Conservation (phyloP, 1,284 basidiomycete species). For the Crucibulum cyathiforme region DNA sequence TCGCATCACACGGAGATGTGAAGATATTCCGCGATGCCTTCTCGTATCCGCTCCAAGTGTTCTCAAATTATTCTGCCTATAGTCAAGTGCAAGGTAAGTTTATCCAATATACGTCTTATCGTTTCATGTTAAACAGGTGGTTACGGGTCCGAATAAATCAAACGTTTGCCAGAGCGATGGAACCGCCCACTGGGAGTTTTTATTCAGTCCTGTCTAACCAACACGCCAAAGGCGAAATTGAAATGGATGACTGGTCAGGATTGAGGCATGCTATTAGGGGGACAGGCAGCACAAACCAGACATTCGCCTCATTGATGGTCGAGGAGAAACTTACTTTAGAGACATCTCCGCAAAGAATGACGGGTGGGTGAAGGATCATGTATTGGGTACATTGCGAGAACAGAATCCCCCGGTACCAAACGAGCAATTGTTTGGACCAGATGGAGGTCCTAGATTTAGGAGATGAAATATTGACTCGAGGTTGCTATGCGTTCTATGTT, state of each 20-base stretch:
- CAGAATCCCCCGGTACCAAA: conserved; percentile 38
- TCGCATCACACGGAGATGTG: conserved; percentile 36
- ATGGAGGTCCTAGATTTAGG: conserved; percentile 41
- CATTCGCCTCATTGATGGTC: conserved; percentile 37
- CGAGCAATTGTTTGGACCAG: conserved; percentile 38
- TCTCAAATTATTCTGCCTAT: conserved; percentile 42
- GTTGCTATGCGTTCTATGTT: not conserved
- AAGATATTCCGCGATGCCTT: conserved; percentile 43
- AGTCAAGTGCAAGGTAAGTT: conserved; percentile 45
- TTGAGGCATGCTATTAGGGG: conserved; percentile 45
- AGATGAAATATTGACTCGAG: not conserved
- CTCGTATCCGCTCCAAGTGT: conserved; percentile 43
- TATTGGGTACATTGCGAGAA: conserved; percentile 42
- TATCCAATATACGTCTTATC: not conserved
- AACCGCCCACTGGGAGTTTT: conserved; percentile 33
- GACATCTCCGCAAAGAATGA: conserved; percentile 44
- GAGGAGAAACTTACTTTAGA: conserved; percentile 41
- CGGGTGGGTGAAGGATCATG: conserved; percentile 40
- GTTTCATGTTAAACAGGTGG: conserved; percentile 21
- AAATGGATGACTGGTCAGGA: conserved; percentile 45
- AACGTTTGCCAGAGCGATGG: conserved; percentile 38
- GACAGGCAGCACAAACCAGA: conserved; percentile 41
- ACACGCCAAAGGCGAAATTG: conserved; percentile 39
- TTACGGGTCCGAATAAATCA: conserved; percentile 43
- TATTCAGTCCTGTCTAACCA: conserved; percentile 37